Base-by-base conservation (phyloP, 768 basidiomycete genomes). In the Serendipita sp. region DNA sequence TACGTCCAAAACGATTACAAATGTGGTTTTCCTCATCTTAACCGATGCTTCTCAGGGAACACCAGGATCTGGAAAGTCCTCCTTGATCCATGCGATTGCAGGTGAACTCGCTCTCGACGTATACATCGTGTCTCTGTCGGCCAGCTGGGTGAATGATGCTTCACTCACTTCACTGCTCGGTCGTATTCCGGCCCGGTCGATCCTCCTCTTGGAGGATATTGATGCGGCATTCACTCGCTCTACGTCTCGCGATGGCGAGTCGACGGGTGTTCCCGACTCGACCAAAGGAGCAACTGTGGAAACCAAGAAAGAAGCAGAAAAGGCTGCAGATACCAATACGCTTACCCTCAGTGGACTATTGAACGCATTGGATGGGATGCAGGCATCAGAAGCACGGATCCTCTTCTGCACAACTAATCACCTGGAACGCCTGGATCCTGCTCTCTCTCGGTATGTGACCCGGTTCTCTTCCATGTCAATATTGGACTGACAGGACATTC, bases 331-430 rank as follows among this genome's bases (percentile, higher is more conserved):
- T 66, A 81, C 87, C 66, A 91, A 91, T 69, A 91, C 89, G 0
- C 77, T 92, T 52, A 88, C 82, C 68, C 74, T 92, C 71, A 89
- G 86, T 67, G 90, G 90, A 44, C 71, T 92, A 70, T 75, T 93
- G 63, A 92, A 92, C 69, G 88, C 89, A 5, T 77, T 93, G 64
- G 91, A 93, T 69, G 90, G 89, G 54, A 89, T 91, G 35, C 87
- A 87, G 2, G 89, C 89, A 16, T 84, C 88, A 1, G 92, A 95
- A 71, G 91, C 91, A 4, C 81, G 92, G 5, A 79, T 95, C 23
- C 78, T 95, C 38, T 93, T 94, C 68, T 90, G 89, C 0, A 91
- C 89, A 16, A 91, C 89, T 10, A 94, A 94, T 73, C 91, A 94
- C 70, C 78, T 92, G n/a, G 89, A 93, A 70, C 83, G 86, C 38